Conservation (phyloP, 306 rosid genomes). For the Vachellia pachyceras region DNA sequence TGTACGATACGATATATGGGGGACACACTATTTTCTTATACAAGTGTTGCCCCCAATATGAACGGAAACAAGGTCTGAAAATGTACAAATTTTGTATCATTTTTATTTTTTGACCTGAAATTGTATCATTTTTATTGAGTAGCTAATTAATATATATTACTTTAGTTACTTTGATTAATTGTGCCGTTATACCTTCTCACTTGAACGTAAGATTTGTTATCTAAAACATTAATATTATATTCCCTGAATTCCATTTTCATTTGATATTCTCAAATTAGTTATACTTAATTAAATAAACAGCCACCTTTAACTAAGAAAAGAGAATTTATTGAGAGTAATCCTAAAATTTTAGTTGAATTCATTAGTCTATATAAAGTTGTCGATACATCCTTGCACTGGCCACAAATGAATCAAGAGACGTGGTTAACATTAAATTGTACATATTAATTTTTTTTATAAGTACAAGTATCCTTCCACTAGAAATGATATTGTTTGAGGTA, state of each 20-base stretch:
- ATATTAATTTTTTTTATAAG: too few relatives aligned
- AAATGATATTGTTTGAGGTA: too few relatives aligned
- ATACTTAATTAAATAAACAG: background rate
- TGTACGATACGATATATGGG: background rate
- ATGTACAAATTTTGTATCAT: background rate
- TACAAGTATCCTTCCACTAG: too few relatives aligned
- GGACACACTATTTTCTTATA: background rate
- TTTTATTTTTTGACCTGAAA: background rate
- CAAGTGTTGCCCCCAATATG: background rate
- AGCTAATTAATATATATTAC: background rate
- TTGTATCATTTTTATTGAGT: background rate
- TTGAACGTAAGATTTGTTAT: background rate
- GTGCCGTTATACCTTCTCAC: too few relatives aligned
- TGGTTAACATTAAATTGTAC: too few relatives aligned
- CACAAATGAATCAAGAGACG: too few relatives aligned
- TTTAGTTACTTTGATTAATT: background rate
- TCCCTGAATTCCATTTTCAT: background rate
- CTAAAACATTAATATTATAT: background rate
- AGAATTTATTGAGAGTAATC: background rate
- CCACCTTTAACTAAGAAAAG: background rate
- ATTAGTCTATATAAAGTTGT: background rate
- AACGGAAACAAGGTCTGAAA: background rate
- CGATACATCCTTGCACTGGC: too few relatives aligned
- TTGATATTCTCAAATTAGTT: background rate
- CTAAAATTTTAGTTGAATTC: background rate